A percentile compares a stretch with the other conserved stretches of the same genome.
These are phyloP conservation scores for Aureobasidium melanogenum DNA, from an alignment of 2,329 filamentous ascomycete genomes.

Conservation along the genomic window DNA sequence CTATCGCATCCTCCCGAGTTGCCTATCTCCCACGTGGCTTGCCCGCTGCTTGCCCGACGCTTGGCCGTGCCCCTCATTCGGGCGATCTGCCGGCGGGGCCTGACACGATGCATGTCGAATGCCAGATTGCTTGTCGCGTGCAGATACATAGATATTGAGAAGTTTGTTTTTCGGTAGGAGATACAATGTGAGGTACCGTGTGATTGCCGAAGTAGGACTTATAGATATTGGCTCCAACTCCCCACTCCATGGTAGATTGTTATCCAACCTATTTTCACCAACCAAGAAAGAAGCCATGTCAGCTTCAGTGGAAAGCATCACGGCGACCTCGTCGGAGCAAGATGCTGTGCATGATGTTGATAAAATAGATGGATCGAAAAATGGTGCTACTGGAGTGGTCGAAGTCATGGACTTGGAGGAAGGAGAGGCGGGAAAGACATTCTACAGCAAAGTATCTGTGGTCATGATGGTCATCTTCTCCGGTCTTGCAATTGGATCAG, in stretches of 20 bases:
- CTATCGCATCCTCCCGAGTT: not conserved
- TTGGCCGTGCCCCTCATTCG: not conserved
- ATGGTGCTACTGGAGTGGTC: not conserved
- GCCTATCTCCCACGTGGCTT: not conserved
- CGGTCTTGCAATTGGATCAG: constrained; percentile 27
- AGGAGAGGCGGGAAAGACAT: constrained; percentile 12
- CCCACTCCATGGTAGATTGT: too few species aligned
- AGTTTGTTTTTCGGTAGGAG: not conserved
- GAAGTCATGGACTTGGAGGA: constrained; percentile 17
- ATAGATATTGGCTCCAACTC: not conserved
- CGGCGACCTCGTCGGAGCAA: not conserved
- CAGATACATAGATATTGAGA: too few species aligned
- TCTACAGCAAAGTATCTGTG: constrained; percentile 24
- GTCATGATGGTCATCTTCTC: constrained; percentile 29
- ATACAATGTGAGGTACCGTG: not conserved
- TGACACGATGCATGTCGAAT: too few species aligned
- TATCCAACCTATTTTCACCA: not conserved
- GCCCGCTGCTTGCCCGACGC: not conserved
- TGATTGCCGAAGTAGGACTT: not conserved
- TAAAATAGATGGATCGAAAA: not conserved
- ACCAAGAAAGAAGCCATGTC: not conserved
- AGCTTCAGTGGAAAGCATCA: not conserved
- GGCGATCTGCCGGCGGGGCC: not conserved
- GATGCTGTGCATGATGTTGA: not conserved
- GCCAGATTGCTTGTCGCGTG: too few species aligned